Conservation (phyloP, 495 filamentous ascomycete genomes). For the Friedmanniomyces simplex region DNA sequence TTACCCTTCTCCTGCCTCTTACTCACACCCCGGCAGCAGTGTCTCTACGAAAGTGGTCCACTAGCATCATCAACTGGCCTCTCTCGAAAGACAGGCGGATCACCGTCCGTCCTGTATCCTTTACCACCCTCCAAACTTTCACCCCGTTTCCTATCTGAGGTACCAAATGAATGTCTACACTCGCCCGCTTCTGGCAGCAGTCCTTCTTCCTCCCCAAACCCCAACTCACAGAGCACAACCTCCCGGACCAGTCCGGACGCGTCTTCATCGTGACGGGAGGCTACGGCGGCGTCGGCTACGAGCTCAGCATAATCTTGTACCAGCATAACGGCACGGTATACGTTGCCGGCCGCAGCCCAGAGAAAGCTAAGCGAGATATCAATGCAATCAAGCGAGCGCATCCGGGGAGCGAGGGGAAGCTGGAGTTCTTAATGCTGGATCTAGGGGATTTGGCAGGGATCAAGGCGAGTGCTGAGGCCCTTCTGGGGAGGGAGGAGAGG, state of each 20-base stretch:
- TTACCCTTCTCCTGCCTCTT: too few species aligned
- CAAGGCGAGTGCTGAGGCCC: neutral
- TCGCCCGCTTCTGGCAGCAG: too few species aligned
- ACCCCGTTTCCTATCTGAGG: too few species aligned
- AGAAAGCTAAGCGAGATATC: slow-evolving; percentile 34
- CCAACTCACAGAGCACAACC: slow-evolving; percentile 15
- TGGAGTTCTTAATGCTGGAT: slow-evolving; percentile 32
- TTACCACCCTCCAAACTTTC: too few species aligned
- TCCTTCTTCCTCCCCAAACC: slow-evolving; percentile 17
- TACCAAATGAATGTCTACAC: too few species aligned
- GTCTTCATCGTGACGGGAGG: slow-evolving; percentile 43
- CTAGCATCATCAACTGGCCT: too few species aligned
- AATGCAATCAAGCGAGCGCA: slow-evolving; percentile 7
- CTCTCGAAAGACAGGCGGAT: too few species aligned
- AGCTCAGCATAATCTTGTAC: slow-evolving; percentile 39
- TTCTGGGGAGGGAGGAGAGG: neutral
- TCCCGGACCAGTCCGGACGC: slow-evolving; percentile 18
- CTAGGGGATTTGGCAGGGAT: neutral
- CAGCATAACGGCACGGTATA: slow-evolving; percentile 41
- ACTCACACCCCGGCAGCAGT: too few species aligned
- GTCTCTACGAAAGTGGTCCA: too few species aligned
- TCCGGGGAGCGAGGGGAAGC: too few species aligned
- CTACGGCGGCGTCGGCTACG: slow-evolving; percentile 41
- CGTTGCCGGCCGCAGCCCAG: slow-evolving; percentile 38
- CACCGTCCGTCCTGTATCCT: too few species aligned